Evolutionary conservation across 1,139 yeast species (phyloP), one percentile per base, ranked within the genome.

Genomic region (Nakaseomyces delphensis): DNA sequence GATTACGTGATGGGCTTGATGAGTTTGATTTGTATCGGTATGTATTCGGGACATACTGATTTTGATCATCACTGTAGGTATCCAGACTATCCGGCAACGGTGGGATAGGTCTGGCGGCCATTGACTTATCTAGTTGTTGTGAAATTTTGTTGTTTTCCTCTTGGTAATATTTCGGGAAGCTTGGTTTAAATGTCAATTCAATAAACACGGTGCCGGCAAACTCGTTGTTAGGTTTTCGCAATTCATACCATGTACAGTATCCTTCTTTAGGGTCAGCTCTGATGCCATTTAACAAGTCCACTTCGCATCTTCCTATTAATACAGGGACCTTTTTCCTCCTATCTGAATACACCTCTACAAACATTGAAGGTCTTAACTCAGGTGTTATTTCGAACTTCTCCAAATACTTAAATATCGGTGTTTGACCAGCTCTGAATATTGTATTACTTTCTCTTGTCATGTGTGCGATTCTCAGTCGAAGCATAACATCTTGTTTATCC

Each of bases 151-250:
- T 44, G 20, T 43, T 41, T 40, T 32, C 47, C 28, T 46, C 49
- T 25, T 24, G 45, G 13, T 35, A 39, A 21, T 45, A 33, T 36
- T 43, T 44, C 19, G 77, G 79, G 1, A 75, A 71, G 14, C 71
- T 63, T 0, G 96, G 93, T 57, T 85, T 86, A 57, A 85, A 91
- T 0, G 97, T 86, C 83, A 91, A 81, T 57, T 91, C 97, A 43
- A 93, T 65, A 61, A 81, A 89, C 1, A 91, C 76, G 63, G 77
- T 84, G 1, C 98, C 98, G 1, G 96, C 96, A 43, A 83, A 77
- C 53, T 78, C 74, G n/a, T 78, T 81, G 10, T 49, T 45, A 44
- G 76, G 77, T 56, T 76, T 76, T 30, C 69, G 67, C 48, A 91
- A 67, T 38, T 77, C 79, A 57, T 82, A 84, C 97, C 97, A 89